Evolutionary conservation across 805 yeast species (phyloP).

Genomic region (Ogataea parapolymorpha): DNA sequence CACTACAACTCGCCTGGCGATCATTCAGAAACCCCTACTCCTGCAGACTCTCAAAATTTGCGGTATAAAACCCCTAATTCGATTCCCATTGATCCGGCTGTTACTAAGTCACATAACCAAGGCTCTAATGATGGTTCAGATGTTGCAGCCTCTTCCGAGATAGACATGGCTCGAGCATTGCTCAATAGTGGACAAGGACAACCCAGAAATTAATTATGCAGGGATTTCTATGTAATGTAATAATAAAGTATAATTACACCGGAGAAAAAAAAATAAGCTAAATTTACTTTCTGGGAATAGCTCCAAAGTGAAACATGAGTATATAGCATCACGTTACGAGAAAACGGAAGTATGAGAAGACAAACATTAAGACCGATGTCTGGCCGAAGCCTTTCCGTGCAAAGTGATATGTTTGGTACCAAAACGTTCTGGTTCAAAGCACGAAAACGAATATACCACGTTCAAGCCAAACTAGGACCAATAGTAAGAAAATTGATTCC

Average conservation of each 20-base stretch:
- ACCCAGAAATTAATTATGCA: not conserved
- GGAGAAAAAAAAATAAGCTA: not conserved
- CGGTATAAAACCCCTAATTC: constrained; percentile 2
- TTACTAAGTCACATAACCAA: constrained; percentile 1
- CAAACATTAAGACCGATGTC: not conserved
- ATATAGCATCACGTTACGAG: not conserved
- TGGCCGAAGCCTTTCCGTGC: constrained; percentile 4
- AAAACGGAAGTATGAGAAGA: too few relatives aligned
- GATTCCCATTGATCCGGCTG: constrained; percentile 10
- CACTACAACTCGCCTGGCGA: constrained; percentile 16
- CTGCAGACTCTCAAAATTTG: constrained; percentile 39
- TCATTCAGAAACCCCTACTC: constrained; percentile 57
- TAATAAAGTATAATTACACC: too few relatives aligned
- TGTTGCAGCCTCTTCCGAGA: constrained; percentile 6
- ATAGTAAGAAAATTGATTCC: constrained; percentile 42
- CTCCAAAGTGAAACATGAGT: not conserved
- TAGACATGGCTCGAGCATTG: constrained; percentile 15
- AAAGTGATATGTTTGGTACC: constrained; percentile 11
- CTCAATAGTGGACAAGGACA: constrained; percentile 6
- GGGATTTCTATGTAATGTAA: too few relatives aligned
- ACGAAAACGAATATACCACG: constrained; percentile 35
- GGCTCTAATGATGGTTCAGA: not conserved
- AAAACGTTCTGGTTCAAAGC: constrained; percentile 30
- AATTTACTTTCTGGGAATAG: not conserved
- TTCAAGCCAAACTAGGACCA: constrained; percentile 41